These are phyloP conservation scores for Phyllosticta paracitricarpa DNA, from an alignment of 2,329 filamentous ascomycete species.

Conservation along the genomic window DNA sequence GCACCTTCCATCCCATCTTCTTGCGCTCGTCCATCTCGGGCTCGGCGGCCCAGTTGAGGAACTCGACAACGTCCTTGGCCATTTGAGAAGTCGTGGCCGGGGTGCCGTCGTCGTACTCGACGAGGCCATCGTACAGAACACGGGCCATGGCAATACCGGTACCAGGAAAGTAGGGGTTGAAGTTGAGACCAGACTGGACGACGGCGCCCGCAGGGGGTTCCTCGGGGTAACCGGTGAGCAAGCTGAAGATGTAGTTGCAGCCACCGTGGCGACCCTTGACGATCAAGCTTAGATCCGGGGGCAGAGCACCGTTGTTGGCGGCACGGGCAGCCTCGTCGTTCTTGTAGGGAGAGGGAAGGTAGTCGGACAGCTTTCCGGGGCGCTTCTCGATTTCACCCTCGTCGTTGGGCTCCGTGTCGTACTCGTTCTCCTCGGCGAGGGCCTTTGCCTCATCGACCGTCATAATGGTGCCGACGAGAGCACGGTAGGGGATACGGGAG, in stretches of 20 bases:
- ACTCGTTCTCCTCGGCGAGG: constrained; percentile 95
- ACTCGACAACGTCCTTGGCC: constrained; percentile 98
- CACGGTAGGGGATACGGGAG: constrained; percentile 83
- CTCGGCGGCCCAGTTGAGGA: constrained; percentile 98
- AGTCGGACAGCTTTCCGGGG: constrained; percentile 96
- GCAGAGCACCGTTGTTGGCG: constrained; percentile 95
- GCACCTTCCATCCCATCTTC: constrained; percentile 98
- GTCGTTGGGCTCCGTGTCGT: constrained; percentile 94
- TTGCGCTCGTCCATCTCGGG: constrained; percentile 99
- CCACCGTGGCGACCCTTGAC: constrained; percentile 96
- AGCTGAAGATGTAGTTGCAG: constrained; percentile 95
- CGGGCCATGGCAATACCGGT: constrained; percentile 98
- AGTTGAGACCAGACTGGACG: constrained; percentile 87
- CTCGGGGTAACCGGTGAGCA: constrained; percentile 95
- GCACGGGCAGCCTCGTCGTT: constrained; percentile 98
- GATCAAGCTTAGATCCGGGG: constrained; percentile 94
- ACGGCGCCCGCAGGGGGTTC: constrained; percentile 83
- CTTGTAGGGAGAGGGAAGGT: constrained; percentile 90
- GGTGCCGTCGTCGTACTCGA: constrained; percentile 96
- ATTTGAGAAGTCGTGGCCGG: constrained; percentile 94
- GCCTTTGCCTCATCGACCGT: constrained; percentile 98
- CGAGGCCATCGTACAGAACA: constrained; percentile 93
- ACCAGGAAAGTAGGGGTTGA: constrained; percentile 99
- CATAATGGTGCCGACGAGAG: constrained; percentile 81
- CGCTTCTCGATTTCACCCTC: constrained; percentile 98